Percentiles rank a stretch among this genome's conserved stretches.
phyloP scores from a whole-genome alignment of 495 filamentous ascomycete genomes.

The Cercophora samala region DNA sequence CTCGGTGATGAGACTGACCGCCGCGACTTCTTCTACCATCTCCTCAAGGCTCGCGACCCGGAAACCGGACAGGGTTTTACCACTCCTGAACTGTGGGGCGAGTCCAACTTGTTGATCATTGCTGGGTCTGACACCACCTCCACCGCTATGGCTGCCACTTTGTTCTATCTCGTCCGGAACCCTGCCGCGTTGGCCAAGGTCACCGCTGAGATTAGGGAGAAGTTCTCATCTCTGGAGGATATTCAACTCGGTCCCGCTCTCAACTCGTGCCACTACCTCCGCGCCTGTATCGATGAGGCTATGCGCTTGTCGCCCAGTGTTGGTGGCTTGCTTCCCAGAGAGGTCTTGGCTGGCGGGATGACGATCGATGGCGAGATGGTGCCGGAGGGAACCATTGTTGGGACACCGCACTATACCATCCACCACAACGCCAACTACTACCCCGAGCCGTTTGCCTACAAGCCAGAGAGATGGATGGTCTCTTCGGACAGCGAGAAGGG shows the following conservation, averaged over 20 bases:
- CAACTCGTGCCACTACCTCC: constrained; percentile 54
- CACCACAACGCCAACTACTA: constrained; percentile 56
- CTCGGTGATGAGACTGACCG: constrained; percentile 56
- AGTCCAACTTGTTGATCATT: constrained; percentile 65
- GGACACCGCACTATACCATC: constrained; percentile 53
- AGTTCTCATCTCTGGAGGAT: constrained; percentile 50
- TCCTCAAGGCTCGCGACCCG: constrained; percentile 57
- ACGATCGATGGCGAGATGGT: constrained; percentile 53
- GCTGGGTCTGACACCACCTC: constrained; percentile 63
- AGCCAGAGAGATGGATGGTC: constrained; percentile 56
- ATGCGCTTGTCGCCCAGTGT: constrained; percentile 69
- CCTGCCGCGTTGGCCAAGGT: constrained; percentile 47
- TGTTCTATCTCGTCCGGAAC: constrained; percentile 67
- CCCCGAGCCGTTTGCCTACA: constrained; percentile 48
- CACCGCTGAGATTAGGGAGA: constrained; percentile 46
- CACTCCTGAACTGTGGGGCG: constrained; percentile 65
- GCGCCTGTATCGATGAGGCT: constrained; percentile 66
- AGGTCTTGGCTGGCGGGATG: constrained; percentile 60
- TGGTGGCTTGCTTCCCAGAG: constrained; percentile 55
- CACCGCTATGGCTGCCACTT: constrained; percentile 57
- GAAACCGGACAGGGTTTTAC: constrained; percentile 63
- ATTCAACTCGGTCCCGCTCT: constrained; percentile 52
- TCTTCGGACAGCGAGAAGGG: constrained; percentile 19
- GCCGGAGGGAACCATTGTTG: constrained; percentile 53
- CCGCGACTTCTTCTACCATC: constrained; percentile 62